These are phyloP conservation scores for Stachybotrys chlorohalonatus DNA, from an alignment of 2,329 filamentous ascomycete genomes.

Conservation along the genomic window DNA sequence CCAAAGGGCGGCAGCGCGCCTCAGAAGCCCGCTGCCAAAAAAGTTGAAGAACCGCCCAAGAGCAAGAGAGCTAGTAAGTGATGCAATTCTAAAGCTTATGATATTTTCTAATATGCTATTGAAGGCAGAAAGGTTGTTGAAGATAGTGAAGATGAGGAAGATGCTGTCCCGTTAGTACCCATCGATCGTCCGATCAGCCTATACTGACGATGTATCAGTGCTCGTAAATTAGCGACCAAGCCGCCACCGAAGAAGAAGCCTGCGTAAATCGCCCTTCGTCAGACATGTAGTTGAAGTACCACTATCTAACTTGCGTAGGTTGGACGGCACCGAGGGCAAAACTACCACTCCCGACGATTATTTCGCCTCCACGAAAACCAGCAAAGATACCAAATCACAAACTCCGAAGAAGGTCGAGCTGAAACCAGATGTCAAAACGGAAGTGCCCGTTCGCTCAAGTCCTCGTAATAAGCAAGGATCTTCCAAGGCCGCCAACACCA, in stretches of 20 bases:
- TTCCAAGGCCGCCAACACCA: conserved; percentile 16
- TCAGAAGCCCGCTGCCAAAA: conserved; percentile 36
- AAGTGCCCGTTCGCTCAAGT: conserved; percentile 41
- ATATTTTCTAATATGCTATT: background rate
- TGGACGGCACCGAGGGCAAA: conserved; percentile 36
- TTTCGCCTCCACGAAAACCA: conserved; percentile 38
- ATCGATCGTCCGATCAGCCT: background rate
- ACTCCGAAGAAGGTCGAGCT: conserved; percentile 30
- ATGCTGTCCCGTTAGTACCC: conserved; percentile 16
- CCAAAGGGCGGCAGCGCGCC: conserved; percentile 57
- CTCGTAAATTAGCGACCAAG: conserved; percentile 46
- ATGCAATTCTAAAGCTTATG: background rate
- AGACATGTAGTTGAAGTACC: background rate
- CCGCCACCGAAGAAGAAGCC: conserved; percentile 45
- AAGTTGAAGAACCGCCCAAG: conserved; percentile 33
- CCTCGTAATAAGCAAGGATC: conserved; percentile 36
- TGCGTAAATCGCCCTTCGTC: conserved; percentile 25
- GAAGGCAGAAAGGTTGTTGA: conserved; percentile 62
- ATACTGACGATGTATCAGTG: background rate
- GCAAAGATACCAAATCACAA: conserved; percentile 26
- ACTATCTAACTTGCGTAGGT: conserved; percentile 15
- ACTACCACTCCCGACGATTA: conserved; percentile 49
- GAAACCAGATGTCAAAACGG: conserved; percentile 24
- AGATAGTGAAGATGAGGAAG: conserved; percentile 72
- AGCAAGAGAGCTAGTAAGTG: conserved; percentile 36